These are phyloP conservation scores for Sherardia arvensis DNA, from an alignment of 257 asterid species.

Conservation along the genomic window DNA sequence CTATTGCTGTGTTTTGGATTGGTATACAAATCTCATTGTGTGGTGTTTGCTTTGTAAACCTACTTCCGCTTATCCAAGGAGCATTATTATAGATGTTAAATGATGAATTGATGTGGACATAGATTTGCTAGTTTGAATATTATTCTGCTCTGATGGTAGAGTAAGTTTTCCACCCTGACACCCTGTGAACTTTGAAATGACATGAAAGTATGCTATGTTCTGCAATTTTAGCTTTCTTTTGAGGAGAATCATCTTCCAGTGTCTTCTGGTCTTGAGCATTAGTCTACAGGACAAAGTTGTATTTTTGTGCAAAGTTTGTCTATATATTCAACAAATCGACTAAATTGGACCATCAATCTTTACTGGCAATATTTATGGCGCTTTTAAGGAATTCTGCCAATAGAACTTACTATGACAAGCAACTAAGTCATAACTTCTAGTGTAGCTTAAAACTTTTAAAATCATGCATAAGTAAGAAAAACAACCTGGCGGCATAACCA, in stretches of 20 bases:
- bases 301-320: neutral
- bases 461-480: neutral
- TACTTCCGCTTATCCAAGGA: neutral
- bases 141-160: neutral
- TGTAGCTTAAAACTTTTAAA: neutral
- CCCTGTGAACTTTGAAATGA: neutral
- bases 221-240: neutral
- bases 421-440: neutral
- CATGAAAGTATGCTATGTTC: neutral
- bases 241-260: neutral
- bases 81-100: neutral
- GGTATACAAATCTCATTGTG: neutral
- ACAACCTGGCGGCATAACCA: neutral
- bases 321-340: neutral
- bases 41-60: neutral
- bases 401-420: neutral
- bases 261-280: neutral
- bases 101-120: neutral
- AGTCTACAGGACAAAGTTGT: neutral
- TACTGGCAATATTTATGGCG: neutral
- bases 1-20: neutral
- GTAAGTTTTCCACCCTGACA: neutral
- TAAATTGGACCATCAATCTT: neutral
- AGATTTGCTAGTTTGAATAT: neutral
- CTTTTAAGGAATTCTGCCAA: neutral